Percentiles rank a stretch among this genome's conserved stretches.
Evolutionary conservation across 345 rosid genomes (phyloP).

Genomic region (thale cress (Arabidopsis thaliana)): TAIR10.1 NC_003070.9:5018001-5018500

Average conservation of each 20-base stretch:
- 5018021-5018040: background rate
- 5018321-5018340: background rate
- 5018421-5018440: background rate
- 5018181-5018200: slow-evolving; percentile 42
- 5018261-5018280: slow-evolving; percentile 7
- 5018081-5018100: slow-evolving; percentile 21
- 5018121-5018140: slow-evolving; percentile 23
- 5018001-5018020: background rate
- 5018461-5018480: background rate
- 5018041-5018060: background rate
- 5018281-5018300: background rate
- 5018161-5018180: slow-evolving; percentile 34
- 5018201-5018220: slow-evolving; percentile 40
- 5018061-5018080: slow-evolving; percentile 17
- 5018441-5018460: slow-evolving; percentile 13
- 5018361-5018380: background rate
- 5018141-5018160: slow-evolving; percentile 35
- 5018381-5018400: background rate
- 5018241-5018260: slow-evolving; percentile 1
- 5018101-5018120: slow-evolving; percentile 35
- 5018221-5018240: slow-evolving; percentile 18
- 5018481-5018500: slow-evolving; percentile 20
- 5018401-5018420: background rate
- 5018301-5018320: background rate
- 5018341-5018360: too few relatives aligned